Percentiles rank a stretch among this genome's conserved stretches.
Evolutionary conservation across 1,284 basidiomycete genomes (phyloP).

Genomic region (Trametes versicolor): DNA sequence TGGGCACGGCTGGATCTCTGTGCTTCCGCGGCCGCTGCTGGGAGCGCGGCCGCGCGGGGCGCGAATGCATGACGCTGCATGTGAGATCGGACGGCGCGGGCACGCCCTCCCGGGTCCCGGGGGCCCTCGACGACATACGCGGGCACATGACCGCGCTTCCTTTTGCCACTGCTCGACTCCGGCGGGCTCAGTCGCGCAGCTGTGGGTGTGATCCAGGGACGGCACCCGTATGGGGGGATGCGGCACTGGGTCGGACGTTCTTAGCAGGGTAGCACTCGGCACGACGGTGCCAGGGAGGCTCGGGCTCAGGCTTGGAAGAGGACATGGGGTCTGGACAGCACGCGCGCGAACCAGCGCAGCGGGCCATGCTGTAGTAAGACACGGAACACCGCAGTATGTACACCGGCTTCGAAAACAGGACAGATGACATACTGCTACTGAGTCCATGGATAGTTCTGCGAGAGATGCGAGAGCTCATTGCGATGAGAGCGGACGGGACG

Average conservation of each 20-base stretch:
- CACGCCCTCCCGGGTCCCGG: slow-evolving; percentile 21
- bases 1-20: neutral
- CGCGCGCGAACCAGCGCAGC: slow-evolving; percentile 21
- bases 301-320: neutral
- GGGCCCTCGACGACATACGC: slow-evolving; percentile 17
- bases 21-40: neutral
- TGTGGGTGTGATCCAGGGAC: slow-evolving; percentile 11
- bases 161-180: slow-evolving; percentile 9
- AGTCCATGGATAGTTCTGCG: slow-evolving; percentile 24
- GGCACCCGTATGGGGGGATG: neutral
- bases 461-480: slow-evolving; percentile 21
- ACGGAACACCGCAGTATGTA: slow-evolving; percentile 18
- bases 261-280: neutral
- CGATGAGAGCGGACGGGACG: slow-evolving; percentile 18
- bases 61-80: slow-evolving; percentile 3
- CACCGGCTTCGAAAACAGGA: slow-evolving; percentile 21
- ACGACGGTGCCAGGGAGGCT: slow-evolving; percentile 22
- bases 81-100: slow-evolving; percentile 13
- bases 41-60: slow-evolving; percentile 3
- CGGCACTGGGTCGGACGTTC: slow-evolving; percentile 9
- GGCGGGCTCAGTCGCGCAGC: slow-evolving; percentile 4
- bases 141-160: slow-evolving; percentile 24
- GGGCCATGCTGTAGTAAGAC: slow-evolving; percentile 2
- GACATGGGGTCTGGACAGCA: neutral
- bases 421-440: slow-evolving; percentile 20